Conservation (phyloP, 805 yeast species). For the Starmerella sirachaensis region DNA sequence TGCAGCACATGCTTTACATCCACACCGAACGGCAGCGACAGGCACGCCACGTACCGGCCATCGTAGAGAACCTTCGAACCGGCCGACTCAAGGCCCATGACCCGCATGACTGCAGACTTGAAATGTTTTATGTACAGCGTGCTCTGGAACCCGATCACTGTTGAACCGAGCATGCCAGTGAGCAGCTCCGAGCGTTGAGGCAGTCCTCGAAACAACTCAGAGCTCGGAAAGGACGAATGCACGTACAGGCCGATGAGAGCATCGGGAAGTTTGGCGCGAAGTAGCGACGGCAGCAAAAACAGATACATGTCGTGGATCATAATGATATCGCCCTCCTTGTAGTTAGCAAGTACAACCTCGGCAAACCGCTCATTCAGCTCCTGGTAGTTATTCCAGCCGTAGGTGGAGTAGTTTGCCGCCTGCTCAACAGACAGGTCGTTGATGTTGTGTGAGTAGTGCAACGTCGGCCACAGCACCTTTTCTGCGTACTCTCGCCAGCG, state of each 20-base stretch:
- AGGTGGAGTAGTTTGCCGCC: constrained; percentile 34
- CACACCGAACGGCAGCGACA: constrained; percentile 78
- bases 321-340: constrained; percentile 77
- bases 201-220: constrained; percentile 83
- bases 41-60: constrained; percentile 65
- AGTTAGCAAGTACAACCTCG: constrained; percentile 56
- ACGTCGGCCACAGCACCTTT: constrained; percentile 81
- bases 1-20: constrained; percentile 57
- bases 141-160: constrained; percentile 76
- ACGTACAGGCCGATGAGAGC: constrained; percentile 66
- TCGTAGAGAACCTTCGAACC: constrained; percentile 47
- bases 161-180: constrained; percentile 87
- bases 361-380: constrained; percentile 84
- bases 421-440: constrained; percentile 27
- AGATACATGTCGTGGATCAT: constrained; percentile 90
- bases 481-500: constrained; percentile 89
- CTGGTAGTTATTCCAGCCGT: constrained; percentile 77
- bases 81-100: constrained; percentile 60
- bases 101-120: constrained; percentile 75
- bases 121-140: constrained; percentile 82
- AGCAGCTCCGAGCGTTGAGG: constrained; percentile 71
- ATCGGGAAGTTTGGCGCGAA: constrained; percentile 64
- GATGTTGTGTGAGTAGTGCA: constrained; percentile 67
- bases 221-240: constrained; percentile 90
- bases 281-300: constrained; percentile 65